These are phyloP conservation scores for Elsinoe batatas DNA, from an alignment of 2,329 filamentous ascomycete species.

Conservation along the genomic window DNA sequence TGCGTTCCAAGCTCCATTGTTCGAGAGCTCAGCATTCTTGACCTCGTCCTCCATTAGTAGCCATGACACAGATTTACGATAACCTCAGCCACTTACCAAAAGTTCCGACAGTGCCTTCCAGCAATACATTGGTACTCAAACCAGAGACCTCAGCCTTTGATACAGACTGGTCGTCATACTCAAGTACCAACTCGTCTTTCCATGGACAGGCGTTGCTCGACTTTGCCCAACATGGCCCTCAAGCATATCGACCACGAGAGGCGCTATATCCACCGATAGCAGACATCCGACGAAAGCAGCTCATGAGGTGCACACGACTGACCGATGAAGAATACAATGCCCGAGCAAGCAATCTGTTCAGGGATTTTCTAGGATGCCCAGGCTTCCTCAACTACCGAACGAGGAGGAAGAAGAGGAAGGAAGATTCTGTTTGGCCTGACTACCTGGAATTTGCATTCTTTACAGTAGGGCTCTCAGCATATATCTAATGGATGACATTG, in stretches of 20 bases:
- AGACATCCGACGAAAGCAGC: neutral
- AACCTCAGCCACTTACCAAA: neutral
- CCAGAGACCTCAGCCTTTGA: neutral
- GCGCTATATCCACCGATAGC: neutral
- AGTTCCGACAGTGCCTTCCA: conserved; percentile 7
- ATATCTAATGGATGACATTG: conserved; percentile 15
- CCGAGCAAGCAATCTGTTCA: conserved; percentile 20
- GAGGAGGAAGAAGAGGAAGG: conserved; percentile 20
- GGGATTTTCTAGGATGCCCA: conserved; percentile 27
- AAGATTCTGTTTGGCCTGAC: conserved; percentile 38
- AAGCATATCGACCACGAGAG: neutral
- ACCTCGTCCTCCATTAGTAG: neutral
- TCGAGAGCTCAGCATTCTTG: conserved; percentile 7
- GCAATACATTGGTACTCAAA: neutral
- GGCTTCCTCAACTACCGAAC: conserved; percentile 39
- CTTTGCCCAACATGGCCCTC: neutral
- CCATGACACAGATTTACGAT: conserved; percentile 7
- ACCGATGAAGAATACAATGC: conserved; percentile 17
- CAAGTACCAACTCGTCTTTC: neutral
- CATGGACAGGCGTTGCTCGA: neutral
- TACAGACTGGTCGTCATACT: neutral
- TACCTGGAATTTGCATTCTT: conserved; percentile 40
- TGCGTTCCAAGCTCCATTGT: conserved; percentile 7
- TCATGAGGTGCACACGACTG: neutral
- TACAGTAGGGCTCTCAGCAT: conserved; percentile 29